phyloP scores from a whole-genome alignment of 2,329 filamentous ascomycete species.

The Xylaria sp. region DNA sequence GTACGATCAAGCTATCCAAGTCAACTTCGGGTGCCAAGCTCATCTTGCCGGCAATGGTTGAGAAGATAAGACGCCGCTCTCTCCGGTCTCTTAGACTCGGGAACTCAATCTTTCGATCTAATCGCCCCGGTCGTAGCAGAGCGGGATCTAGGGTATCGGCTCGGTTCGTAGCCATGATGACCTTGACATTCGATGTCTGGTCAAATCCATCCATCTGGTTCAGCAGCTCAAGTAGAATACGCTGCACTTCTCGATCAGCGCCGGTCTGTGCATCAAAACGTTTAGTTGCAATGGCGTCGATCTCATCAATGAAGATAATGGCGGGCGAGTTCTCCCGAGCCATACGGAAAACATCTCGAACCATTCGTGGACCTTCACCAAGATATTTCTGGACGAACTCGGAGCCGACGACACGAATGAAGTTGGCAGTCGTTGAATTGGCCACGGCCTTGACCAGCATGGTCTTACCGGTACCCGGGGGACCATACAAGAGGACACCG shows the following conservation, averaged over 20 bases:
- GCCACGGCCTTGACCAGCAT: slow-evolving; percentile 97
- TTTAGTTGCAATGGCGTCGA: slow-evolving; percentile 98
- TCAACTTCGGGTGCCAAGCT: slow-evolving; percentile 96
- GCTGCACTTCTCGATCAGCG: slow-evolving; percentile 97
- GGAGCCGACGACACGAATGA: slow-evolving; percentile 97
- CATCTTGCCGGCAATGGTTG: slow-evolving; percentile 97
- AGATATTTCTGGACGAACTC: slow-evolving; percentile 99
- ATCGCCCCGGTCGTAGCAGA: slow-evolving; percentile 89
- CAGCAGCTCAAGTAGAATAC: slow-evolving; percentile 94
- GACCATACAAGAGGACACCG: slow-evolving; percentile 94
- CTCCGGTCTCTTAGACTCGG: slow-evolving; percentile 92
- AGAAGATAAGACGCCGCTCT: slow-evolving; percentile 95
- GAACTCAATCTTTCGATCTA: slow-evolving; percentile 99
- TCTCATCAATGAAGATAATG: slow-evolving; percentile 99
- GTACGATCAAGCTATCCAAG: slow-evolving; percentile 92
- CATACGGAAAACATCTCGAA: slow-evolving; percentile 99
- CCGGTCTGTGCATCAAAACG: slow-evolving; percentile 99
- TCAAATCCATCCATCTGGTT: slow-evolving; percentile 99
- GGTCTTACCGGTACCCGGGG: slow-evolving; percentile 89
- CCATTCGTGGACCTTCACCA: slow-evolving; percentile 97
- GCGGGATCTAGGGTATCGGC: slow-evolving; percentile 97
- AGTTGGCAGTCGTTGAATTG: slow-evolving; percentile 97
- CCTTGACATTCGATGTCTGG: slow-evolving; percentile 98
- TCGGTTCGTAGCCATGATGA: slow-evolving; percentile 99
- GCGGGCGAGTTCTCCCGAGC: slow-evolving; percentile 96